Percentiles rank a stretch among this genome's conserved stretches.
These are phyloP conservation scores for Blastobotrys persicus DNA, from an alignment of 1,139 yeast species.

Conservation along the genomic window DNA sequence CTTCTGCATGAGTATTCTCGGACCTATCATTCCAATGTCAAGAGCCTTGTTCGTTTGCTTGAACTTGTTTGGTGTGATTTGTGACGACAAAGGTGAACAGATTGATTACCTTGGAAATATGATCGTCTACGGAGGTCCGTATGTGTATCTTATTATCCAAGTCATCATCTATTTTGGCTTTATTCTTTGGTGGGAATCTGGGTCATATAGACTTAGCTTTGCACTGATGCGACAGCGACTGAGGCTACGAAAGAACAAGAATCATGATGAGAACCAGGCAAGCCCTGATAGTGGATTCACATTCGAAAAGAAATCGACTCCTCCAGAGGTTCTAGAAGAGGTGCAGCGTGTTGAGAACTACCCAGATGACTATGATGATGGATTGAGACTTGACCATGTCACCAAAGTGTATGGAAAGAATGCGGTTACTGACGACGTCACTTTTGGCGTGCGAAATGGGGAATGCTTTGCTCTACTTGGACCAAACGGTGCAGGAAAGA, in stretches of 20 bases:
- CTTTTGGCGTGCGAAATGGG: constrained; percentile 37
- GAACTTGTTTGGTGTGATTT: constrained; percentile 37
- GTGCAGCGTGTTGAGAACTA: constrained; percentile 20
- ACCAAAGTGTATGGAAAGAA: constrained; percentile 32
- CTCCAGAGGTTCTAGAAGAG: constrained; percentile 23
- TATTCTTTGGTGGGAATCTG: constrained; percentile 39
- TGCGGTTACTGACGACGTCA: constrained; percentile 36
- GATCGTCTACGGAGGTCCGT: constrained; percentile 39
- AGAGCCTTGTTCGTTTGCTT: constrained; percentile 37
- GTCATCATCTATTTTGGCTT: constrained; percentile 26
- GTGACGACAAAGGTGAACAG: constrained; percentile 26
- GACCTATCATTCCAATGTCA: constrained; percentile 34
- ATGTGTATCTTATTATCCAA: constrained; percentile 36
- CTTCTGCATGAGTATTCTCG: constrained; percentile 32
- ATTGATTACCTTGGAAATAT: constrained; percentile 34
- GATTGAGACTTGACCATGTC: constrained; percentile 34
- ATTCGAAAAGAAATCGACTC: constrained; percentile 7
- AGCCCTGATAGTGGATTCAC: not conserved
- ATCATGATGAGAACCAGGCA: not conserved
- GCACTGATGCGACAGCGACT: constrained; percentile 3
- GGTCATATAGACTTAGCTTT: constrained; percentile 26
- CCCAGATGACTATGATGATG: constrained; percentile 24
- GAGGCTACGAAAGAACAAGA: not conserved
- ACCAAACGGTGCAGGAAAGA: constrained; percentile 98
- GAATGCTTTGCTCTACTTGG: constrained; percentile 55